Evolutionary conservation across 768 basidiomycete species (phyloP), one percentile per base, ranked within the genome.

Genomic region (Boletus rufocinnamomeus): DNA sequence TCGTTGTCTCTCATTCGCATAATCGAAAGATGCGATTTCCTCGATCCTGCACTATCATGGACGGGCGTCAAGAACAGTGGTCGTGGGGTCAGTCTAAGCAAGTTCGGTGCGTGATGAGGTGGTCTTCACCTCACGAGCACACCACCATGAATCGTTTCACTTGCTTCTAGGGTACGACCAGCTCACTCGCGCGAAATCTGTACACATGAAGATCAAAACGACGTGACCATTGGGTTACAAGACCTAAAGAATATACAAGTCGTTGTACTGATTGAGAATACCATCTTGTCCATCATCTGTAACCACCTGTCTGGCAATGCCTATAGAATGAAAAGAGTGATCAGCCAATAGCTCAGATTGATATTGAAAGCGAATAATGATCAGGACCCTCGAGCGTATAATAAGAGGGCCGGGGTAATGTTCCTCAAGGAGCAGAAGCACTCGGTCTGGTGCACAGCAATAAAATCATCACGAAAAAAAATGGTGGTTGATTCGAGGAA

Each of bases 21-120:
- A 16, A 50, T n/a, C 21, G 27, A 47, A 89, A n/a, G 89, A 44
- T 92, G 91, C 65, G 96, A 99, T 73, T 88, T 80, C 67, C 80
- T 97, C 25, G 97, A 99, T 68, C 96, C 97, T 2, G 93, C 95
- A 6, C 77, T 98, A 2, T 83, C 91, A 0, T 99, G 97, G 97
- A 91, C 88, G 3, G 97, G 96, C 2, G 88, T 93, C 48, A 98
- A 98, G 79, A 77, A 97, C 66, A 94, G 90, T 54, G 97, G 97
- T 27, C 79, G 95, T 30, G 97, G 96, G 2, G 78, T 98, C 59
- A 95, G 92, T 66, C 75, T 98, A 64, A 93, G 91, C 70, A 87
- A 88, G 68, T 94, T 91, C 62, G 95, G 95, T 93, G 56, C 56
- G 84, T 63, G 11, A 16, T 50, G n/a, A 4, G n/a, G 47, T n/a